Percentiles rank a stretch among this genome's conserved stretches.
Conservation (phyloP, 306 rosid species). For the Vachellia collinsii region DNA sequence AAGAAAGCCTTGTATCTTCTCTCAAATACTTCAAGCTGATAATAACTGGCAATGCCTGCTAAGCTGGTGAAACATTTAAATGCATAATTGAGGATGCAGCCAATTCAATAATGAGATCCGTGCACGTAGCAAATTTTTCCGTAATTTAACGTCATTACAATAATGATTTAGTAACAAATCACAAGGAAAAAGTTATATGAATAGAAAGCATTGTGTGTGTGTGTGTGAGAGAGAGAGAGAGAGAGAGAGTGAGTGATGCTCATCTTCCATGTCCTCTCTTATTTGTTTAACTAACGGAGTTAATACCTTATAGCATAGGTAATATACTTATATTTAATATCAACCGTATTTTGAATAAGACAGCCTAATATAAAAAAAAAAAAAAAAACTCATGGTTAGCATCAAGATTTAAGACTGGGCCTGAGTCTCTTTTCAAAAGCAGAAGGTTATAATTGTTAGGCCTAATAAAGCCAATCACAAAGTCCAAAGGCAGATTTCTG, state of each 20-base stretch:
- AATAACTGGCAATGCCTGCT: neutral
- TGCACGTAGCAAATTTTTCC: neutral
- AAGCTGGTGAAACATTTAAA: neutral
- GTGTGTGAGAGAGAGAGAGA: too few relatives aligned
- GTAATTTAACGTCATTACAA: neutral
- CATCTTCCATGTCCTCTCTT: too few relatives aligned
- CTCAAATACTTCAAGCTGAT: neutral
- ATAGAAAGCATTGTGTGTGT: too few relatives aligned
- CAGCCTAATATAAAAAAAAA: too few relatives aligned
- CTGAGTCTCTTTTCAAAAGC: neutral
- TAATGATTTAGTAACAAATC: neutral
- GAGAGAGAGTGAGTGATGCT: too few relatives aligned
- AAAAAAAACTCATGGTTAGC: too few relatives aligned
- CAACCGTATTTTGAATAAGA: too few relatives aligned
- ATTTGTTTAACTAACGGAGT: too few relatives aligned
- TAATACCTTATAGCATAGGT: too few relatives aligned
- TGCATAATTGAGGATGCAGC: neutral
- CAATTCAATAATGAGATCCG: neutral
- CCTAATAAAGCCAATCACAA: neutral
- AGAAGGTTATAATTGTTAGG: neutral
- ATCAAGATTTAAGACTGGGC: neutral
- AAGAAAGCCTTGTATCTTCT: neutral
- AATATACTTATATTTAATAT: too few relatives aligned
- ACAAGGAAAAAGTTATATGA: neutral
- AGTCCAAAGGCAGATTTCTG: neutral